Base-by-base conservation (phyloP, 225 moss, liverwort and hornwort genomes). In the Neckera pumila region DNA sequence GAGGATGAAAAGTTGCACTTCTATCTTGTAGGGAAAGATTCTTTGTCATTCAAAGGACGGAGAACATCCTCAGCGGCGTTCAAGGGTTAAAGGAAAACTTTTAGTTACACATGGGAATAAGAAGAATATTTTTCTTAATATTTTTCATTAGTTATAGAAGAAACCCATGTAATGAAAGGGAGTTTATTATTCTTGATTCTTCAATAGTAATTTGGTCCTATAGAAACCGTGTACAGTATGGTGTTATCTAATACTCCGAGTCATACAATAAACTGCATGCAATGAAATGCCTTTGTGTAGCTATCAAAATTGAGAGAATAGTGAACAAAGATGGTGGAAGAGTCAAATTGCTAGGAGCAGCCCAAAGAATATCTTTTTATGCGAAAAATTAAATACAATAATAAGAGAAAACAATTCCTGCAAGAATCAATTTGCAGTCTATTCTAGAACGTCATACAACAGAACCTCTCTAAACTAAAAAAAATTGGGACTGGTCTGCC, bases 101-200 rank as follows among this genome's bases (percentile, higher is more conserved):
- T 21, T 13, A 33, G 21, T 33, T 49, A 12, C 7, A 51, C 1
- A 34, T 21, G 2, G 34, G 5, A 51, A 6, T 49, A 33, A 3
- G 2, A 21, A 33, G 2, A 21, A 33, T 12, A 12, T 51, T 76
- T 4, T 74, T 75, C 2, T 19, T 31, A 45, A 30, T 4, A 73
- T 18, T 18, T 6, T 15, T 42, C 2, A 2, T 0, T 33, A 49
- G 5, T 12, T 31, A 18, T 18, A 45, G 1, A 10, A 0, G 4
- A 73, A 1, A 43, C 2, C 3, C 30, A 47, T 47, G 28, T 2
- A 47, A 74, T 11, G 7, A 11, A 11, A 47, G 2, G 2, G 7
- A 7, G 0, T n/a, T n/a, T 27, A 18, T 18, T 19, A 33, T 75
- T 75, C 18, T 49, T 49, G 8, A 20, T 20, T 33, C 20, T 33